Base-by-base conservation (phyloP, 2,329 filamentous ascomycete species). In the Botrytis paeoniae region DNA sequence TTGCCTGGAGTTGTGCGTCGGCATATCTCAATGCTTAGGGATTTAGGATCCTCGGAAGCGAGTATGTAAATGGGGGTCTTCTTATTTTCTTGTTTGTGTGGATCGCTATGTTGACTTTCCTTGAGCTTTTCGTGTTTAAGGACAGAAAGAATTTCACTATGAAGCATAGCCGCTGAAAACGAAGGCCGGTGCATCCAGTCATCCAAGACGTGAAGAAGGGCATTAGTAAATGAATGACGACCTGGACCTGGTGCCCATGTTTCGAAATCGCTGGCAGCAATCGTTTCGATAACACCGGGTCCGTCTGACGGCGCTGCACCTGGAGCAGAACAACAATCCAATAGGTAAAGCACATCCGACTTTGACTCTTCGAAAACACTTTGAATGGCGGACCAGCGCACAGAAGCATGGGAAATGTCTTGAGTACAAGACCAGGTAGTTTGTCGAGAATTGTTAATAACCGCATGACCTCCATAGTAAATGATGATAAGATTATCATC, bases 381-480 rank as follows among this genome's bases (percentile, higher is more conserved):
- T 57, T 77, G 76, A 25, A 76, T 76, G 22, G 76, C 76, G 61
- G 76, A 76, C 76, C 76, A 77, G 37, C 75, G 72, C 22, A 77
- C 71, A 22, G 74, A 74, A 16, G 75, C 74, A 57, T 75, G 73
- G 20, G 66, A 69, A 43, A 72, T 54, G 22, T 72, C 70, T 39
- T 66, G 48, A 37, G 57, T 68, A n/a, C 61, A 32, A 72, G 75
- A 73, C 77, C 77, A 78, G 4, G 72, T 78, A 18, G 75, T 70
- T 29, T 76, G 74, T 57, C 77, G 71, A 61, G 74, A 66, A 59
- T 57, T 71, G 37, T 76, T 76, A 39, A 78, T 77, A 7, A 71
- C 72, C 16, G 75, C 76, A 73, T 77, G 77, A 35, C 77, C 76
- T 20, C 72, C 76, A 71, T 78, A 78, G 57, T 78, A 78, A 9